Base-by-base conservation (phyloP, 2,329 filamentous ascomycete species). In the Xylaria sp. region DNA sequence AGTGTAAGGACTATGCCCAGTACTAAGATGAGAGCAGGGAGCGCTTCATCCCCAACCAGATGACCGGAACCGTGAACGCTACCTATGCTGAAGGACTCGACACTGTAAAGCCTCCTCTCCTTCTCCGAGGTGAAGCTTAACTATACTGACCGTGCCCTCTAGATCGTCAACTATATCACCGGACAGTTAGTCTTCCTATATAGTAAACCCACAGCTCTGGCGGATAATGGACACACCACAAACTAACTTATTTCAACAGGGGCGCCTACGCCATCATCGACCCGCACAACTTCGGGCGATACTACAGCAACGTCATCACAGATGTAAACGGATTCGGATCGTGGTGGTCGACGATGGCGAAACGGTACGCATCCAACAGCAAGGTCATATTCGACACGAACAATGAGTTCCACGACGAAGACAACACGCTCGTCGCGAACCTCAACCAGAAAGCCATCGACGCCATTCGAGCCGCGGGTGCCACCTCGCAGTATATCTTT, bases 371-470 rank as follows among this genome's bases (percentile, higher is more conserved):
- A 69, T 75, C 77, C 76, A 88, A 91, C 79, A 74, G 80, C 57
- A 82, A 83, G 48, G 88, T 90, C 75, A 84, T 91, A 76, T 90
- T 90, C 71, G 88, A 90, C 79, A 90, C 87, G 72, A 90, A 90
- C 84, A 91, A 91, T 79, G 89, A 91, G 82, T 90, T 88, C 78
- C 82, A 91, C 77, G 85, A 85, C 76, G 89, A 90, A 84, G 86
- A 88, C 74, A 87, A 90, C 78, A 78, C 78, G 1, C 83, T 90
- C 12, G 88, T 90, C 13, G 80, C 87, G 12, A 78, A 85, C 72
- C 86, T 91, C 58, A 91, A 90, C 83, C 89, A 91, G 77, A 88
- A 87, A 13, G 89, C 88, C 69, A 89, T 91, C 73, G 77, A 89
- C 75, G 87, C 84, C 71, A 90, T 91, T 78, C 88, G 89, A 54